Base-by-base conservation (phyloP, 108 stramenopile species). In the Bacterosira constricta region DNA sequence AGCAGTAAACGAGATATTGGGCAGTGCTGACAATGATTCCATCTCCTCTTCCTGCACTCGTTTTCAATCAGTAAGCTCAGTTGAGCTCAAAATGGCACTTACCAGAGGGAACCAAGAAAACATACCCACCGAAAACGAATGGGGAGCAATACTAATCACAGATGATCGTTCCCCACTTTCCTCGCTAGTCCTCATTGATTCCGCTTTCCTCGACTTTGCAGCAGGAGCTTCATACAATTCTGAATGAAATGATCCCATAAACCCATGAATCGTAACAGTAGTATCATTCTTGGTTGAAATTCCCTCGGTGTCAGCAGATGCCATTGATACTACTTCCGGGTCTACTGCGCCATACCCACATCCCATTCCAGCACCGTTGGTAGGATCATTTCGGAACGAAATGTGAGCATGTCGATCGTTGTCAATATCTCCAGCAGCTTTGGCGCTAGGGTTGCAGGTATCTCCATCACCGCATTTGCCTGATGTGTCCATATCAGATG, bases 21-120 rank as follows among this genome's bases (percentile, higher is more conserved):
- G 41, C 41, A 42, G 41, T 11, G 41, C 41, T 12, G n/a, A 42
- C n/a, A n/a, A n/a, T 2, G 9, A 42, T 42, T 3, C 41, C 41
- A 42, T 8, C n/a, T n/a, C n/a, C n/a, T n/a, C n/a, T n/a, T n/a
- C n/a, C n/a, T n/a, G n/a, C n/a, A n/a, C n/a, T n/a, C n/a, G n/a
- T n/a, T n/a, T n/a, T n/a, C n/a, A n/a, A n/a, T n/a, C n/a, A n/a
- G n/a, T n/a, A n/a, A n/a, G n/a, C n/a, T n/a, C n/a, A n/a, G n/a
- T n/a, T n/a, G n/a, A n/a, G n/a, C n/a, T n/a, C n/a, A n/a, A n/a
- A n/a, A 49, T 31, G 2, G 27, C 15, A 18, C 71, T 72, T 31
- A 72, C 71, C 26, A 97, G 53, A 36, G 98, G 97, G 69, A 99
- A 99, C 98, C 97, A 98, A 32, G 89, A 89, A 83, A 97, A 99